Evolutionary conservation across 805 yeast genomes (phyloP), one percentile per base, ranked within the genome.

Genomic region (Pichia occidentalis): DNA sequence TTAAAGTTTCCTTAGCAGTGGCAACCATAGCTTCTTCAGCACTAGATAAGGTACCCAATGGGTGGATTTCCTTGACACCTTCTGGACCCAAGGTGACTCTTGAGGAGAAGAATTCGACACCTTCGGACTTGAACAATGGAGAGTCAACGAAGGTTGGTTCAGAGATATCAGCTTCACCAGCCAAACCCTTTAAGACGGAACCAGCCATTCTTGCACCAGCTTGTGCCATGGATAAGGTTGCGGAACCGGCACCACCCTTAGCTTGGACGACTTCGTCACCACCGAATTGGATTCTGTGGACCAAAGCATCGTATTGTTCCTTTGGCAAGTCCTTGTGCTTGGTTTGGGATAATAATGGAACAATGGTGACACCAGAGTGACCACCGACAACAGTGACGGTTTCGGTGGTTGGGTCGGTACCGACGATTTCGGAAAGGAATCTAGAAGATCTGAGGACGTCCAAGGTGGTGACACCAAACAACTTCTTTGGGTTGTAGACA

Each of bases 341-440:
- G 51, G 92, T 72, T 70, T 83, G 95, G 46, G 95, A 84, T 62
- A 87, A 69, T 64, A 88, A 71, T 59, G 97, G 97, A 45, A 87
- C 94, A 65, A 87, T 87, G 64, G 97, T 88, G 61, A 81, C 80
- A 67, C 97, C 97, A 43, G 95, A 85, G 79, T 87, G 97, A 55
- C 97, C 97, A 63, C 97, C 97, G 50, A 88, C 90, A 59, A 88
- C 95, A 50, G 85, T 75, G 49, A 87, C 85, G 51, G 64, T 68
- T 73, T 84, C 95, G 50, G 71, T 65, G 47, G 68, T 72, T 60
- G 95, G 96, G 71, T 82, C 76, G 57, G 86, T 77, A 56, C 75
- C 73, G 39, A 68, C 75, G 57, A 76, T 58, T 63, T 75, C 80
- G 56, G 75, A 69, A 52, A 80, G 75, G 71, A 85, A 88, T 68